Conservation (phyloP, 2,329 filamentous ascomycete genomes). For the Pyrenophora seminiperda region DNA sequence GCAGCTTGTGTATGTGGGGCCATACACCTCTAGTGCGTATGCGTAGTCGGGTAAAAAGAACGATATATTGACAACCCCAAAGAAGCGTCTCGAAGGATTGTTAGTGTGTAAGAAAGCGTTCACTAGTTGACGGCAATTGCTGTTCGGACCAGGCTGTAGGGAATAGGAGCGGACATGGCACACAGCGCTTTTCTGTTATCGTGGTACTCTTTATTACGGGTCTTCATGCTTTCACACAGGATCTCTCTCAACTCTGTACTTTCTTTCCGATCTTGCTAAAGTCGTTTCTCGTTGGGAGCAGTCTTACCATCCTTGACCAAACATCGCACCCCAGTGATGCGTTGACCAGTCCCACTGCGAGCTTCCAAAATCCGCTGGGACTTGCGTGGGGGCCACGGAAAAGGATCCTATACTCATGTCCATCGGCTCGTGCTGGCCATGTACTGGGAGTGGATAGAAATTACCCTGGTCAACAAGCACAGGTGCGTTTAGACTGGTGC, state of each 20-base stretch:
- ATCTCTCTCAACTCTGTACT: neutral
- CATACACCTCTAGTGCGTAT: no score
- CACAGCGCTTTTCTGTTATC: no score
- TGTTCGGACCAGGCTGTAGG: neutral
- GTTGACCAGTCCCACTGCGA: constrained; percentile 15
- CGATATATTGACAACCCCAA: no score
- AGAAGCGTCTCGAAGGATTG: no score
- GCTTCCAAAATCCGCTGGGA: neutral
- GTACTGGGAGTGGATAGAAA: constrained; percentile 1
- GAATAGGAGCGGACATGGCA: no score
- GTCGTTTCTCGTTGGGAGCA: neutral
- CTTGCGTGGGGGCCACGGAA: constrained; percentile 1
- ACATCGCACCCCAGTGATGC: constrained; percentile 9
- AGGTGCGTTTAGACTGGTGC: neutral
- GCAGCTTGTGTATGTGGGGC: no score
- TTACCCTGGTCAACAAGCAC: constrained; percentile 2
- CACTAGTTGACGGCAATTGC: no score
- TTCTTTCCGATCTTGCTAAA: no score
- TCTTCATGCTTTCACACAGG: no score
- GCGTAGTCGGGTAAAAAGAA: no score
- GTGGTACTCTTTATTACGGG: no score
- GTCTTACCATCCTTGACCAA: constrained; percentile 12
- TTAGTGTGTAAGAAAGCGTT: no score
- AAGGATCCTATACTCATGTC: constrained; percentile 1
- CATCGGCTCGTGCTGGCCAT: neutral